Evolutionary conservation across 768 basidiomycete species (phyloP).

Genomic region (Hortiboletus flavorubellus): DNA sequence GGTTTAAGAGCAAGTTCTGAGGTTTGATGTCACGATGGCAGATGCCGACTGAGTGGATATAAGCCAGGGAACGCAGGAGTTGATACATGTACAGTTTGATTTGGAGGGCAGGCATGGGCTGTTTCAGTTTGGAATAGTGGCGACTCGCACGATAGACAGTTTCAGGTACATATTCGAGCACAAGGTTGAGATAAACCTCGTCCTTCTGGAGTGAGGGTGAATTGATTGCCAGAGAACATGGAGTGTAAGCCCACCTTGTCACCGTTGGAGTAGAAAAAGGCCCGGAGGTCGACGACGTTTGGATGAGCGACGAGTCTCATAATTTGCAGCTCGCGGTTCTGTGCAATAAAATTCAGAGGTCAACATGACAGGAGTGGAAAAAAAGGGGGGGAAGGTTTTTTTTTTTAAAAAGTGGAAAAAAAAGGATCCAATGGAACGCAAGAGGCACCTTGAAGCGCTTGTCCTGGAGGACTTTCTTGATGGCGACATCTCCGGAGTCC

Average conservation of each 20-base stretch:
- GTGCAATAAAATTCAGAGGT: slow-evolving; percentile 11
- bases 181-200: slow-evolving; percentile 99
- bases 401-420: slow-evolving; percentile 10
- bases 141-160: slow-evolving; percentile 98
- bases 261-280: slow-evolving; percentile 99
- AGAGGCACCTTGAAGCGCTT: slow-evolving; percentile 96
- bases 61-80: slow-evolving; percentile 94
- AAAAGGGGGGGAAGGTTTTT: neutral
- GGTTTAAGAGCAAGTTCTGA: slow-evolving; percentile 96
- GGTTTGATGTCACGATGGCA: slow-evolving; percentile 99
- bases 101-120: slow-evolving; percentile 99
- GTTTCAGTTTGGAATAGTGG: slow-evolving; percentile 99
- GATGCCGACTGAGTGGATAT: slow-evolving; percentile 99
- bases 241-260: slow-evolving; percentile 74
- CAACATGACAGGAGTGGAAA: slow-evolving; percentile 5
- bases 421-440: neutral
- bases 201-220: slow-evolving; percentile 69
- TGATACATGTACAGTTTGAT: slow-evolving; percentile 99
- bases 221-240: slow-evolving; percentile 1
- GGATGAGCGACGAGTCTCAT: slow-evolving; percentile 97
- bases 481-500: slow-evolving; percentile 86
- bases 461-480: slow-evolving; percentile 99
- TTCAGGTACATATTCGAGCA: slow-evolving; percentile 98
- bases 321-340: slow-evolving; percentile 99
- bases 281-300: slow-evolving; percentile 95